A percentile compares a stretch with the other conserved stretches of the same genome.
phyloP scores from a whole-genome alignment of 2,329 filamentous ascomycete species.

The Claviceps monticola region DNA sequence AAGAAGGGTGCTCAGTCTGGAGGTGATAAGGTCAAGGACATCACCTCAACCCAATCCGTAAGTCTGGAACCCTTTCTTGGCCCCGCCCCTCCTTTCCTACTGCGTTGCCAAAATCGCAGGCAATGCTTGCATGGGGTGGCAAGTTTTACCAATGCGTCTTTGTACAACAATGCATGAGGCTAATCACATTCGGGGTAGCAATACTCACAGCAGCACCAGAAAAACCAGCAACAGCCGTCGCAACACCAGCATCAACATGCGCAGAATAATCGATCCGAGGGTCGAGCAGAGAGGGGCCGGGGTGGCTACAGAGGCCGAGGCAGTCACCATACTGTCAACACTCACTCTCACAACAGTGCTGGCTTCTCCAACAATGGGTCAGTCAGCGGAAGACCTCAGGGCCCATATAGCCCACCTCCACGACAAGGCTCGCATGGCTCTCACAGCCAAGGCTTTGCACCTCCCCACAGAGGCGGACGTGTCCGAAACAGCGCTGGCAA shows the following conservation, averaged over 20 bases:
- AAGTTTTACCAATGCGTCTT: background rate
- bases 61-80: slow-evolving; percentile 13
- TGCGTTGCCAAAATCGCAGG: background rate
- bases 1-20: slow-evolving; percentile 27
- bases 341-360: slow-evolving; percentile 17
- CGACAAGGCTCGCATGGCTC: slow-evolving; percentile 25
- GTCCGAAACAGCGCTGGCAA: slow-evolving; percentile 18
- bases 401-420: slow-evolving; percentile 30
- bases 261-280: slow-evolving; percentile 22
- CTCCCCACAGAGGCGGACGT: slow-evolving; percentile 22
- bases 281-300: slow-evolving; percentile 26
- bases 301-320: slow-evolving; percentile 33
- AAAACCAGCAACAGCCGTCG: background rate
- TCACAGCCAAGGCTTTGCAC: slow-evolving; percentile 21
- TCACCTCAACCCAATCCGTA: slow-evolving; percentile 22
- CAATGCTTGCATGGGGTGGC: background rate
- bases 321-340: slow-evolving; percentile 24
- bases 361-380: slow-evolving; percentile 23
- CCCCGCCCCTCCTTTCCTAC: background rate
- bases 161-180: background rate
- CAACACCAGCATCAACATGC: slow-evolving; percentile 3
- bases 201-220: background rate
- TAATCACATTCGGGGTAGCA: background rate
- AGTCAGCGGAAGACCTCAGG: slow-evolving; percentile 19
- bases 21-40: slow-evolving; percentile 29